Evolutionary conservation across 169 alveolate species (phyloP), one percentile per base, ranked within the genome.

Genomic region (Plasmodium gonderi): DNA sequence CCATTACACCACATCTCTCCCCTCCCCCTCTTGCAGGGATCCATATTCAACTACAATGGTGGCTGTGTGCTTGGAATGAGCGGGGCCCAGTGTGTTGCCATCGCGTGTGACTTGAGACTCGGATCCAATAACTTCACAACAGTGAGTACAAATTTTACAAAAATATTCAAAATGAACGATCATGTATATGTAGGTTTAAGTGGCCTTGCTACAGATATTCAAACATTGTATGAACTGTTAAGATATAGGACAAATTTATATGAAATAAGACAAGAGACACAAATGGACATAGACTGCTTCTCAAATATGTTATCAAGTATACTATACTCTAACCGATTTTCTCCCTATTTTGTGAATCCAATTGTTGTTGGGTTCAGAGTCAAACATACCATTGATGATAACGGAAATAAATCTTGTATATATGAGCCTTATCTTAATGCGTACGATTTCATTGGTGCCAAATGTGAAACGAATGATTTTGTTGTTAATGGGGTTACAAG

Each of bases 61-160:
- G 98, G 98, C 67, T 98, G 99, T 54, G 97, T 98, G 67, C 96
- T 98, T 82, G 99, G 99, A n/a, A 98, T 98, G 99, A 95, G 97
- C 14, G 99, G 99, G 67, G 95, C 98, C 23, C 97, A 97, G 79
- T 98, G 99, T 82, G 99, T 98, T 20, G 99, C 99, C 20, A 97
- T 98, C 81, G 99, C 99, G 44, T 95, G 98, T 23, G 99, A 98
- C 91, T 96, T 97, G 92, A 95, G 99, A 31, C 96, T 98, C 9
- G 99, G 99, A 11, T 74, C 97, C 12, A 97, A 98, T 92, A 95
- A 87, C 44, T 97, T 97, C 81, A 94, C 95, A 65, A 98, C 99
- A 0, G 90, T 98, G 40, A 94, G 97, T 29, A 96, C 98, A 17
- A 95, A 95, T 89, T 97, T 96, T 93, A 98, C 98, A 60, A 98